Evolutionary conservation across 345 rosid species (phyloP).

Genomic region (Lepidium didymum): DNA sequence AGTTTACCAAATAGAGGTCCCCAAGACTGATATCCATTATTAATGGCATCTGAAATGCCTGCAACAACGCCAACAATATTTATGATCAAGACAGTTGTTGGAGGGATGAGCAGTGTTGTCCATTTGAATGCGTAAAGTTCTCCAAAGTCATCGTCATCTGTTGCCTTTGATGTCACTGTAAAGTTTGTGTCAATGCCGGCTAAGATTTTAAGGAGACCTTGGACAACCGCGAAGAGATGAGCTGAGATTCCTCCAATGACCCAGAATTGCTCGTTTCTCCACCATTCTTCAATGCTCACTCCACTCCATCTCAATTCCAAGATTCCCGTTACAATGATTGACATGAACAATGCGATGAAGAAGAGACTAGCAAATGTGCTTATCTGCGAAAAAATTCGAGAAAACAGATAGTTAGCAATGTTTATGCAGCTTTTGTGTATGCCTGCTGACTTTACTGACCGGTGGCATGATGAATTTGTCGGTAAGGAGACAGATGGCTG

Average conservation of each 20-base stretch:
- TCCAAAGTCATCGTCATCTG: constrained; percentile 84
- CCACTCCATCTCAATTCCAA: constrained; percentile 97
- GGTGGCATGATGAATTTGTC: constrained; percentile 98
- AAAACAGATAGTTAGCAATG: not conserved
- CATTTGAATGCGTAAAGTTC: constrained; percentile 88
- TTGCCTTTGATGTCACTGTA: constrained; percentile 88
- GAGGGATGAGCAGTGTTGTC: constrained; percentile 90
- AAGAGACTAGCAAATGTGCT: constrained; percentile 92
- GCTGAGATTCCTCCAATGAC: constrained; percentile 96
- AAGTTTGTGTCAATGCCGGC: constrained; percentile 94
- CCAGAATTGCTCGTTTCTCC: constrained; percentile 99
- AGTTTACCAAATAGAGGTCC: constrained; percentile 95
- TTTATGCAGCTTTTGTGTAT: not conserved
- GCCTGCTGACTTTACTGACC: constrained; percentile 32
- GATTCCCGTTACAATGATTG: constrained; percentile 79
- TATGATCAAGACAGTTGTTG: constrained; percentile 86
- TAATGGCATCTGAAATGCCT: constrained; percentile 87
- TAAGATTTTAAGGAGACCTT: constrained; percentile 77
- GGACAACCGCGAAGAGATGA: constrained; percentile 86
- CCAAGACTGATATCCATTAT: constrained; percentile 89
- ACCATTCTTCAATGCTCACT: constrained; percentile 97
- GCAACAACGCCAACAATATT: constrained; percentile 95
- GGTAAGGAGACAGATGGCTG: constrained; percentile 88
- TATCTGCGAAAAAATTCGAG: constrained; percentile 39
- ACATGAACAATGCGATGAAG: constrained; percentile 74